phyloP scores from a whole-genome alignment of 805 yeast species.

The Candida sonorensis region DNA sequence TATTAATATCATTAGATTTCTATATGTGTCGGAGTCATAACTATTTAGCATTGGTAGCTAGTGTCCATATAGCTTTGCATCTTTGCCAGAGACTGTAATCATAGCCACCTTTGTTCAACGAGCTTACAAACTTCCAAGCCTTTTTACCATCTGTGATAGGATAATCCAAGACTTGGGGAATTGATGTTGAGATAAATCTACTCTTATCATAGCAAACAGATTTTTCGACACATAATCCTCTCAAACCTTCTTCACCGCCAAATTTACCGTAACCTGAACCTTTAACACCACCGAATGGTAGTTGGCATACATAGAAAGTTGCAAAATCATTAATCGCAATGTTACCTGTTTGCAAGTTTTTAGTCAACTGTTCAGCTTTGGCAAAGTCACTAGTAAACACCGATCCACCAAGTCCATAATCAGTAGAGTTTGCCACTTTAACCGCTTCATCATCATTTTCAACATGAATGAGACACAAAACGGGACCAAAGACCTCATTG shows the following conservation, averaged over 20 bases:
- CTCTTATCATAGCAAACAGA: slow-evolving; percentile 81
- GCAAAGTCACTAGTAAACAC: slow-evolving; percentile 66
- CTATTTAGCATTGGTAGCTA: slow-evolving; percentile 40
- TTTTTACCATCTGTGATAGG: slow-evolving; percentile 75
- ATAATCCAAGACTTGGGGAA: slow-evolving; percentile 87
- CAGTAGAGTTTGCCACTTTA: slow-evolving; percentile 72
- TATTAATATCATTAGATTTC: too few species aligned
- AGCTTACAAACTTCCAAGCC: slow-evolving; percentile 85
- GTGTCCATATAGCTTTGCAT: slow-evolving; percentile 43
- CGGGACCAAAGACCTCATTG: slow-evolving; percentile 93
- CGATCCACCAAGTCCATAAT: slow-evolving; percentile 88
- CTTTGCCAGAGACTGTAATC: slow-evolving; percentile 68
- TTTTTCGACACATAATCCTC: slow-evolving; percentile 83
- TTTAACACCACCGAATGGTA: slow-evolving; percentile 93
- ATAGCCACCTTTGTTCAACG: slow-evolving; percentile 81
- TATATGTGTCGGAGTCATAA: too few species aligned
- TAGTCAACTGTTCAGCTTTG: slow-evolving; percentile 57
- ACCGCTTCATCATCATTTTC: slow-evolving; percentile 59
- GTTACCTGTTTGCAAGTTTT: slow-evolving; percentile 70
- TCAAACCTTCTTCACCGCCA: slow-evolving; percentile 95
- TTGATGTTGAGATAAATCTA: slow-evolving; percentile 70
- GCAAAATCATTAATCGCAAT: slow-evolving; percentile 98
- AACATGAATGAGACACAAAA: slow-evolving; percentile 75
- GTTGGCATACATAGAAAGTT: slow-evolving; percentile 88
- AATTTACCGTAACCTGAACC: slow-evolving; percentile 97